These are phyloP conservation scores for Sphaerosporella brunnea DNA, from an alignment of 495 filamentous ascomycete genomes.

Conservation along the genomic window DNA sequence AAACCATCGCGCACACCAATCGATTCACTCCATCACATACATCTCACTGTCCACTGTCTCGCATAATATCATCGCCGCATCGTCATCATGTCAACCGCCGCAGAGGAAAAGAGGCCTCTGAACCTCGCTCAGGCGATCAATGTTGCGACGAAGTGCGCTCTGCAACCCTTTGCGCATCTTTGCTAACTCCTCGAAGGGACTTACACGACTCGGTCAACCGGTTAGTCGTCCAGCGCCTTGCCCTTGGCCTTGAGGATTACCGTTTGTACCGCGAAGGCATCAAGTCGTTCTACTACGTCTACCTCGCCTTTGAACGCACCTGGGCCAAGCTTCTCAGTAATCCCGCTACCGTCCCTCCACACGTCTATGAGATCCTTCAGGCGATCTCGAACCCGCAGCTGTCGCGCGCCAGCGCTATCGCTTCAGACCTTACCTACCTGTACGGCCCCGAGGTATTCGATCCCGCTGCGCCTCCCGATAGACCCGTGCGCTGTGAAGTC, in stretches of 20 bases:
- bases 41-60: too few species aligned
- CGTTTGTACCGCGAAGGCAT: conserved; percentile 22
- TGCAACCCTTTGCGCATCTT: not conserved
- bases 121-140: conserved; percentile 16
- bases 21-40: too few species aligned
- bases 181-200: conserved; percentile 10
- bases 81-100: too few species aligned
- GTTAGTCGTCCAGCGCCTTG: conserved; percentile 14
- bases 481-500: conserved; percentile 1
- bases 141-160: conserved; percentile 11
- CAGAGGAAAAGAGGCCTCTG: not conserved
- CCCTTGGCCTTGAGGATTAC: conserved; percentile 17
- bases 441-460: conserved; percentile 6
- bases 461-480: not conserved
- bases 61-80: too few species aligned
- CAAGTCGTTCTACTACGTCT: conserved; percentile 20
- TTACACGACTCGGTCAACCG: conserved; percentile 20
- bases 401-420: conserved; percentile 11
- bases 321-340: conserved; percentile 14
- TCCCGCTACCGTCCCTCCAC: conserved; percentile 7
- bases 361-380: conserved; percentile 12
- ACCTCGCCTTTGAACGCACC: conserved; percentile 19
- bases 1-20: too few species aligned
- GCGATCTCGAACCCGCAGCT: conserved; percentile 14
- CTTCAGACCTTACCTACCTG: conserved; percentile 16